A percentile compares a stretch with the other conserved stretches of the same genome.
These are phyloP conservation scores for Mycothermus thermophilus DNA, from an alignment of 495 filamentous ascomycete genomes.

Conservation along the genomic window DNA sequence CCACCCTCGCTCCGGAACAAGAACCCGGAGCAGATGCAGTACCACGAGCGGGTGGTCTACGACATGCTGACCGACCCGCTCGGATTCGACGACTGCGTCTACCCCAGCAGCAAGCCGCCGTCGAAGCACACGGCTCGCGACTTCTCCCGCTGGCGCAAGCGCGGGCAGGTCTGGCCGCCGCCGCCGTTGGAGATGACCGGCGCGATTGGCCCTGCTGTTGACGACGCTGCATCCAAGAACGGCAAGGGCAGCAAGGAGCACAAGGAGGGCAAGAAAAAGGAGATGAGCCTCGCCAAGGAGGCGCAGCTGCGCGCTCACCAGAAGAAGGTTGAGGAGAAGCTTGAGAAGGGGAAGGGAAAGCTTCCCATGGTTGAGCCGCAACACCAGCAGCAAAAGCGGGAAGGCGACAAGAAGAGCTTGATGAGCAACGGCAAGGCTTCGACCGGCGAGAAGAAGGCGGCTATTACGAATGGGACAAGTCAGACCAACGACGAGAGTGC, in stretches of 20 bases:
- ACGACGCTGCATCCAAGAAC: not conserved
- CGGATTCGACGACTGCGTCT: conserved; percentile 17
- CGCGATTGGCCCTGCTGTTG: conserved; percentile 3
- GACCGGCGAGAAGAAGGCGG: too few species aligned
- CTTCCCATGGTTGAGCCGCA: too few species aligned
- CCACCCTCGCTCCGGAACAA: not conserved
- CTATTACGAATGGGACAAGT: too few species aligned
- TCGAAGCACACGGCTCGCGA: not conserved
- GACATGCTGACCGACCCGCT: conserved; percentile 17
- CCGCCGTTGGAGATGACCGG: conserved; percentile 11
- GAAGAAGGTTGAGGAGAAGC: conserved; percentile 4
- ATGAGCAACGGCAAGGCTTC: too few species aligned
- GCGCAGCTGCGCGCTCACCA: conserved; percentile 8
- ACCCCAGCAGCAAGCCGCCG: conserved; percentile 3
- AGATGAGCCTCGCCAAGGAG: conserved; percentile 4
- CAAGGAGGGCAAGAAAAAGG: conserved; percentile 1
- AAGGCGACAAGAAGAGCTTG: not conserved
- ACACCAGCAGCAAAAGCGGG: not conserved
- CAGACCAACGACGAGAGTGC: too few species aligned
- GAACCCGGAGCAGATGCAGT: conserved; percentile 6
- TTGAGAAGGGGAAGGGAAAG: conserved; percentile 1
- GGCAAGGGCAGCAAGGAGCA: not conserved
- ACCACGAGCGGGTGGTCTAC: conserved; percentile 8
- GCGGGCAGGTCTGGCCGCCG: not conserved
- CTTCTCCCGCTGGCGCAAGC: conserved; percentile 4